Conservation (phyloP, 1,139 yeast species). For the Hyphopichia burtonii region DNA sequence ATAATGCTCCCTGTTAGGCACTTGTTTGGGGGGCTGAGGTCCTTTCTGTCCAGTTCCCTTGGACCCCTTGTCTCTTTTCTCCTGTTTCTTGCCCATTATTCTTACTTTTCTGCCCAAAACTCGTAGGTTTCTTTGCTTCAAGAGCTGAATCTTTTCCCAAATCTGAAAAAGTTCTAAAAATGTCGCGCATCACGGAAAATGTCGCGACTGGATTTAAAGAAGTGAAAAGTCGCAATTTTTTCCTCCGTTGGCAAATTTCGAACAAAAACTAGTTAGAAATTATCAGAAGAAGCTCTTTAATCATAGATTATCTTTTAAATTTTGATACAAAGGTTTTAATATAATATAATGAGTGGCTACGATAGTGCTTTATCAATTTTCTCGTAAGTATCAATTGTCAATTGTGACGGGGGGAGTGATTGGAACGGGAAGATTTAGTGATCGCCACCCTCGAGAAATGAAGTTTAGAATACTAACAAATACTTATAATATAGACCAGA, state of each 20-base stretch:
- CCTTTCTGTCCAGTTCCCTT: background rate
- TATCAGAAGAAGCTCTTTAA: no score
- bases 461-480: slow-evolving; percentile 17
- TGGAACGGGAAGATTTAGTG: background rate
- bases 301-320: no score
- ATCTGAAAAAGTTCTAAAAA: background rate
- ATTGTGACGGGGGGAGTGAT: background rate
- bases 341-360: slow-evolving; percentile 84
- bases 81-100: slow-evolving; percentile 12
- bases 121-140: background rate
- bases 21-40: slow-evolving; percentile 20
- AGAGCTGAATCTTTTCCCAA: no score
- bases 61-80: slow-evolving; percentile 1
- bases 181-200: background rate
- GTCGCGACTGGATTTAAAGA: background rate
- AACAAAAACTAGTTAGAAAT: background rate
- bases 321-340: background rate
- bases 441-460: background rate
- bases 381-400: slow-evolving; percentile 56
- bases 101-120: no score
- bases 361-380: slow-evolving; percentile 98
- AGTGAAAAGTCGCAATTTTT: background rate
- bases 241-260: background rate
- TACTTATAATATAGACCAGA: slow-evolving; percentile 66
- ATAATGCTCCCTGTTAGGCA: slow-evolving; percentile 59